phyloP scores from a whole-genome alignment of 164 flowering plant genomes.

The Aristolochia contorta region DNA sequence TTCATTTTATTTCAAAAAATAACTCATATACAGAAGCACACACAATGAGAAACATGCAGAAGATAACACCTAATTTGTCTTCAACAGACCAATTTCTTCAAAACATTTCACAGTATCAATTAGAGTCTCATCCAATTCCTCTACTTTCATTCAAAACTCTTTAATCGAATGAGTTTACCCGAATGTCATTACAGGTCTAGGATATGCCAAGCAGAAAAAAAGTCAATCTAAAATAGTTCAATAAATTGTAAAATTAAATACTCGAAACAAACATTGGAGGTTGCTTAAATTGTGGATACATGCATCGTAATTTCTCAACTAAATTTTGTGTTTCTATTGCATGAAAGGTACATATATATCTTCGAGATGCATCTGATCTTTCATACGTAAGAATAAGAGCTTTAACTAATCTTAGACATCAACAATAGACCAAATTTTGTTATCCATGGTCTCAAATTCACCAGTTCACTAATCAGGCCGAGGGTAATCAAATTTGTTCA shows the following conservation, averaged over 20 bases:
- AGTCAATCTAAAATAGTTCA: not conserved
- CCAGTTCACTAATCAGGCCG: too few species aligned
- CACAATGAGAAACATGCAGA: not conserved
- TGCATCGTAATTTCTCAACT: slow-evolving; percentile 32
- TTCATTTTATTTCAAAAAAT: too few species aligned
- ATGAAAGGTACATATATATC: too few species aligned
- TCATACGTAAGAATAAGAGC: too few species aligned
- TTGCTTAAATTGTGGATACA: slow-evolving; percentile 37
- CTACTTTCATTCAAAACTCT: slow-evolving; percentile 38
- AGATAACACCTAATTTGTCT: not conserved
- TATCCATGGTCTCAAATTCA: too few species aligned
- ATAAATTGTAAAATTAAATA: not conserved
- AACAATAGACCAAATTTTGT: too few species aligned
- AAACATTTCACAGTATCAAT: slow-evolving; percentile 28
- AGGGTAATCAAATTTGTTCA: too few species aligned
- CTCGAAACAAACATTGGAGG: slow-evolving; percentile 16
- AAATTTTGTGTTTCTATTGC: slow-evolving; percentile 13
- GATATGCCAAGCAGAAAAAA: not conserved
- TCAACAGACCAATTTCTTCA: slow-evolving; percentile 22
- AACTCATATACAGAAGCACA: too few species aligned
- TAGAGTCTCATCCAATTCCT: slow-evolving; percentile 40
- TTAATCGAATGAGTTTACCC: slow-evolving; percentile 20
- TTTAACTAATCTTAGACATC: too few species aligned
- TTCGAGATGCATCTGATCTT: too few species aligned
- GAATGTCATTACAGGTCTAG: not conserved